These are phyloP conservation scores for Leccinellum luteum DNA, from an alignment of 768 basidiomycete species.

Conservation along the genomic window DNA sequence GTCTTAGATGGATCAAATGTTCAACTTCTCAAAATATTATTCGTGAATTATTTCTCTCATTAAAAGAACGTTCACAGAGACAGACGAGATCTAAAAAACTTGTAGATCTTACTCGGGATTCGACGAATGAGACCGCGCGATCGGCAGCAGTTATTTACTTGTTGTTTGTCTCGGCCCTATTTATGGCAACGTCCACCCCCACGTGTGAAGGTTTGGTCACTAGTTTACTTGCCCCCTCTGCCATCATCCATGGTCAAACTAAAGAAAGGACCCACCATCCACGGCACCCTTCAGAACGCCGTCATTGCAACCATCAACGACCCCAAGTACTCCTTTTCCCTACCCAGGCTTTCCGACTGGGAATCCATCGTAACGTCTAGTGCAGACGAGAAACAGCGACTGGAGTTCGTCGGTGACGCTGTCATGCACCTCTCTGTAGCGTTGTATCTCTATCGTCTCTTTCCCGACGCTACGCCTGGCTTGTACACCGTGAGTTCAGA, in stretches of 20 bases:
- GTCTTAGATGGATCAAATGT: too few relatives aligned
- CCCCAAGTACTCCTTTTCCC: conserved; percentile 25
- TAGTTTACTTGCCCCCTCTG: not conserved
- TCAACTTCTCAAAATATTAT: too few relatives aligned
- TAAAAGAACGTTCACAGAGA: too few relatives aligned
- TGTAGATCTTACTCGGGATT: too few relatives aligned
- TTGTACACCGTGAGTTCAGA: conserved; percentile 35
- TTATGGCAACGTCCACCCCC: not conserved
- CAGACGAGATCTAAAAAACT: too few relatives aligned
- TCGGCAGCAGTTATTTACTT: conserved; percentile 6
- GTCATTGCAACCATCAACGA: conserved; percentile 29
- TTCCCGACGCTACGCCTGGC: conserved; percentile 32
- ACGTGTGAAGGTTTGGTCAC: not conserved
- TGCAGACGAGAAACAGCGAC: conserved; percentile 35
- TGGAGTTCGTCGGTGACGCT: conserved; percentile 49
- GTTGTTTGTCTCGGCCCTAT: conserved; percentile 5
- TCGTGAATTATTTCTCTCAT: too few relatives aligned
- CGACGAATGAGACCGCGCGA: too few relatives aligned
- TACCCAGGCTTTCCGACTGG: conserved; percentile 29
- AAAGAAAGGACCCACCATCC: conserved; percentile 14
- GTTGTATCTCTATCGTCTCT: conserved; percentile 35
- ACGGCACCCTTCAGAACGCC: conserved; percentile 20
- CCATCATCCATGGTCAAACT: conserved; percentile 18
- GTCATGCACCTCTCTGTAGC: conserved; percentile 44
- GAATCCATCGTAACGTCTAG: conserved; percentile 28